Evolutionary conservation across 345 rosid genomes (phyloP), one percentile per base, ranked within the genome.

Genomic region (Murraya koenigii): DNA sequence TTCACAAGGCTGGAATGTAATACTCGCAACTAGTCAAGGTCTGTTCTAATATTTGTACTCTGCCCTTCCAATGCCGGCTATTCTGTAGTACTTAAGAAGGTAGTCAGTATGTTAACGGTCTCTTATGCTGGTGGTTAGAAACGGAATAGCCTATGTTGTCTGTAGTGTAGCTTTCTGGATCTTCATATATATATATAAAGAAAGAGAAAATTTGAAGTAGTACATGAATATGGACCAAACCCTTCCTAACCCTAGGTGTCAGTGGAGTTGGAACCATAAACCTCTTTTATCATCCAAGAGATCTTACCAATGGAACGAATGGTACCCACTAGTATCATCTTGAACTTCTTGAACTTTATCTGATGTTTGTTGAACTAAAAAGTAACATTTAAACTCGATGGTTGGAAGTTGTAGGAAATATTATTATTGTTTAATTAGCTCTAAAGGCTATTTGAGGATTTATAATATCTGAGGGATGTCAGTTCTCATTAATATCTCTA

Each of bases 1-100:
- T 39, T 69, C 32, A 9, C 26, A 23, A 62, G 28, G 52, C 75
- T 26, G 61, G 20, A 55, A 52, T 52, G 72, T 49, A 54, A 52
- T 28, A 19, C 23, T 75, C 13, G 14, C 39, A 58, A 35, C 72
- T 52, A 14, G 35, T 70, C 22, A 59, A 71, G 77, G 75, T 75
- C 23, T 58, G 33, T 17, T 58, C 41, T 63, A 14, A 33, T 13
- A 38, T 41, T 74, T 67, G 22, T 55, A 35, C 30, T 36, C 67
- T 30, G 8, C n/a, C 35, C 25, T 26, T 30, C 38, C 15, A 28
- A 19, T 54, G 73, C 59, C 32, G 70, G 61, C 63, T 35, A 32
- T 55, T 56, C 22, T 28, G 6, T 56, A 55, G 19, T 26, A 56
- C 35, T 33, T 36, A 41, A 22, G 14, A 73, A 36, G 35, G 26